phyloP scores from a whole-genome alignment of 2,329 filamentous ascomycete species.

The Fusarium sp. region DNA sequence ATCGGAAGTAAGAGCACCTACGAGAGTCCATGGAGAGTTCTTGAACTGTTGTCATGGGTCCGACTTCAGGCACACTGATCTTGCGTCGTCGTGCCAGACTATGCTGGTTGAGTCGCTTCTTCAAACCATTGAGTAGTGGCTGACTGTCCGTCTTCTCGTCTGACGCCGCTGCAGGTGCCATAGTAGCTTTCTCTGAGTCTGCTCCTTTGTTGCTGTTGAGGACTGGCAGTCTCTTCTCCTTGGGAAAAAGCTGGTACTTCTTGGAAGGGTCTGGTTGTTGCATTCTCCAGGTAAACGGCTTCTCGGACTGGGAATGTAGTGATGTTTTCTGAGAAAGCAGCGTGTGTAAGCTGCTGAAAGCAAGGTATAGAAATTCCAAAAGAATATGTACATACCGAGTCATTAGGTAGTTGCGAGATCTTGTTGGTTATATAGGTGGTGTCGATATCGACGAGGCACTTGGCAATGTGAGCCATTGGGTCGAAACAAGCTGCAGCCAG shows the following conservation, averaged over 20 bases:
- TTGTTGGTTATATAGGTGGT: constrained; percentile 64
- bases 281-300: constrained; percentile 69
- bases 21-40: constrained; percentile 77
- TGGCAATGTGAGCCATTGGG: constrained; percentile 72
- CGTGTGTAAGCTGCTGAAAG: constrained; percentile 30
- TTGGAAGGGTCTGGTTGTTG: constrained; percentile 62
- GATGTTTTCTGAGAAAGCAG: constrained; percentile 39
- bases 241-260: constrained; percentile 72
- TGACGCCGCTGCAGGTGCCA: constrained; percentile 57
- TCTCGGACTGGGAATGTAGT: constrained; percentile 56
- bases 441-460: constrained; percentile 65
- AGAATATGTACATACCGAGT: constrained; percentile 54
- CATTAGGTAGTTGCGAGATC: constrained; percentile 57
- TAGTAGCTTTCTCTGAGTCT: constrained; percentile 63
- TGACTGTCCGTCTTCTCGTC: constrained; percentile 56
- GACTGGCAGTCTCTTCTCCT: constrained; percentile 59
- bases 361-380: constrained; percentile 18
- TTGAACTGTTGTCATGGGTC: constrained; percentile 76
- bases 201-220: constrained; percentile 60
- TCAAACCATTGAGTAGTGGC: constrained; percentile 55
- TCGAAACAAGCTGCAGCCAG: constrained; percentile 40
- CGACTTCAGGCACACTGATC: constrained; percentile 72
- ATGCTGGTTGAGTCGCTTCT: constrained; percentile 68
- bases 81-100: constrained; percentile 70
- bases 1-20: constrained; percentile 54